phyloP scores from a whole-genome alignment of 1,139 yeast genomes.

The Magnusiomyces tetraspermus region DNA sequence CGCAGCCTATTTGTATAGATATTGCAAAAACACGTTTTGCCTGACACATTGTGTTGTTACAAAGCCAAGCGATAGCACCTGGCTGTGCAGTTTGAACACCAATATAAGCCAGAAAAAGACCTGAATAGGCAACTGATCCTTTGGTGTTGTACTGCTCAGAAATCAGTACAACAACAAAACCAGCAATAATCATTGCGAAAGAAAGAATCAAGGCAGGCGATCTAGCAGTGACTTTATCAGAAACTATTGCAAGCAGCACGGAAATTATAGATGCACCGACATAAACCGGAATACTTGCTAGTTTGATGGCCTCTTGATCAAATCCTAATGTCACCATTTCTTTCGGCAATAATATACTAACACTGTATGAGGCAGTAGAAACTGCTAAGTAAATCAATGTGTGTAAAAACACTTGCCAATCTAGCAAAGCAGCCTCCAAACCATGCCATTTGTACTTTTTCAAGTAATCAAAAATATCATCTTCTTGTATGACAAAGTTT shows the following conservation, averaged over 20 bases:
- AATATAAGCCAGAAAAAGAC: slow-evolving; percentile 30
- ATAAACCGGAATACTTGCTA: slow-evolving; percentile 33
- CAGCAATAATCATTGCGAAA: slow-evolving; percentile 28
- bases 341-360: slow-evolving; percentile 29
- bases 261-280: slow-evolving; percentile 31
- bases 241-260: slow-evolving; percentile 28
- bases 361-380: slow-evolving; percentile 21
- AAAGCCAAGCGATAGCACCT: slow-evolving; percentile 34
- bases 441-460: slow-evolving; percentile 16
- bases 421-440: slow-evolving; percentile 27
- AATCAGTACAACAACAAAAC: slow-evolving; percentile 30
- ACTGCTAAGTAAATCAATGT: slow-evolving; percentile 17
- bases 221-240: slow-evolving; percentile 30
- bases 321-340: slow-evolving; percentile 29
- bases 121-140: slow-evolving; percentile 28
- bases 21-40: slow-evolving; percentile 36
- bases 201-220: slow-evolving; percentile 32
- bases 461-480: background rate
- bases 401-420: slow-evolving; percentile 27
- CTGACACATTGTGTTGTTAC: slow-evolving; percentile 34
- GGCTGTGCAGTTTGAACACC: slow-evolving; percentile 36
- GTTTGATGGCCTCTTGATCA: slow-evolving; percentile 22
- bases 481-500: background rate
- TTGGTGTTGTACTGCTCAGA: slow-evolving; percentile 13
- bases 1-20: slow-evolving; percentile 37